Base-by-base conservation (phyloP, 2,329 filamentous ascomycete species). In the Xylariomycetidae sp. region DNA sequence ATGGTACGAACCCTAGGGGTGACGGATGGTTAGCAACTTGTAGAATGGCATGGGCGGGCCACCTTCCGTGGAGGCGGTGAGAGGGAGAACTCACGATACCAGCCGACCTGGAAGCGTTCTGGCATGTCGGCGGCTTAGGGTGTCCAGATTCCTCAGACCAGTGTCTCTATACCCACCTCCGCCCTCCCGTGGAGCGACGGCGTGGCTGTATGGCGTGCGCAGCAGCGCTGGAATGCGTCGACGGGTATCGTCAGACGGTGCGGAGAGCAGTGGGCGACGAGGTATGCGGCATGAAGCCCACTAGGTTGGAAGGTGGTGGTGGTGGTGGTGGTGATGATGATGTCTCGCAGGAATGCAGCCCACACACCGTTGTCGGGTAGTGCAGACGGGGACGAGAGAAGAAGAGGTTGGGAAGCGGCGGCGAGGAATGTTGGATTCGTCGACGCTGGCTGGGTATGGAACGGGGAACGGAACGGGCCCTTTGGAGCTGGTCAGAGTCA, bases 1-100 rank as follows among this genome's bases (percentile, higher is more conserved):
- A 82, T 47, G 79, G 79, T 57, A 83, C 64, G 49, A 74, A 76
- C 54, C 76, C 78, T 79, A 41, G 5, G 24, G 12, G 37, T 12
- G 6, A 19, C 32, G 24, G 4, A 29, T 29, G 8, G 27, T 36
- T 10, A 35, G 27, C 22, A 25, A 16, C 8, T n/a, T n/a, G n/a
- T n/a, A n/a, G n/a, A n/a, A n/a, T n/a, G n/a, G n/a, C n/a, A 6
- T 10, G 20, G 18, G 20, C 10, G 30, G 10, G 12, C n/a, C 30
- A 24, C 16, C 18, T 5, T 15, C 13, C 14, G 10, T 17, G 4
- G 12, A 13, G 19, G 18, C 8, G 31, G 12, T 24, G 4, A 10
- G 12, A 9, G 20, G 10, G 18, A 25, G 4, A 15, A 55, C 53
- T 55, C 43, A 56, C 53, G 53, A 38, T 54, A 55, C 52, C 52